Conservation (phyloP, 495 filamentous ascomycete species). For the Podospora fimiseda region DNA sequence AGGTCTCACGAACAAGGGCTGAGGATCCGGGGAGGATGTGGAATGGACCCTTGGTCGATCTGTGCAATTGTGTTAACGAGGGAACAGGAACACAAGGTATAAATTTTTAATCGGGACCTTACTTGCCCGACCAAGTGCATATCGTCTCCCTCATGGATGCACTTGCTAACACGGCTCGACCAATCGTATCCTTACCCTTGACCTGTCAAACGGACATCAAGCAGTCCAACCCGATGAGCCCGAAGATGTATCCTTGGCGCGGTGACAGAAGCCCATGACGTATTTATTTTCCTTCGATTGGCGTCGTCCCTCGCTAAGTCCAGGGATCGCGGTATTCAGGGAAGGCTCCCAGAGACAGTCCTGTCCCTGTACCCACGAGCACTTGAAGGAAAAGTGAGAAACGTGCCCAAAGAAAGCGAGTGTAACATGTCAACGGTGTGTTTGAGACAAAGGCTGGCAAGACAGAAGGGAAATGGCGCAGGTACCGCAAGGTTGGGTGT, state of each 20-base stretch:
- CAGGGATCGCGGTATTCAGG: neutral
- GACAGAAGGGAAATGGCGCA: conserved; percentile 1
- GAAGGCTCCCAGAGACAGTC: neutral
- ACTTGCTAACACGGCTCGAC: no score
- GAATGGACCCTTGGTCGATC: no score
- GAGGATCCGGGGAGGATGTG: no score
- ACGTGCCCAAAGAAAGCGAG: conserved; percentile 14
- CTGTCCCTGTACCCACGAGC: conserved; percentile 4
- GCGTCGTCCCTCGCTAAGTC: neutral
- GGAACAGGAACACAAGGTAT: neutral
- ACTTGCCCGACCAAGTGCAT: no score
- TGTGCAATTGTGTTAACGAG: no score
- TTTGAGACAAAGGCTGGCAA: conserved; percentile 6
- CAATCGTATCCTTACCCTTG: no score
- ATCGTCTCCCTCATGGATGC: no score
- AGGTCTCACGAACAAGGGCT: neutral
- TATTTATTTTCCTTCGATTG: neutral
- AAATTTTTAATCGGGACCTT: no score
- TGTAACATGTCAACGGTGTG: conserved; percentile 19
- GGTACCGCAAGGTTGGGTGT: neutral
- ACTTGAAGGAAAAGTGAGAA: neutral
- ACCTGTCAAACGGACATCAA: no score
- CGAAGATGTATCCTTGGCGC: no score
- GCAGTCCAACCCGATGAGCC: no score
- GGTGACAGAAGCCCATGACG: neutral